Conservation (phyloP, 176 grass and related monocot genomes). For the Alopecurus myosuroides region DNA sequence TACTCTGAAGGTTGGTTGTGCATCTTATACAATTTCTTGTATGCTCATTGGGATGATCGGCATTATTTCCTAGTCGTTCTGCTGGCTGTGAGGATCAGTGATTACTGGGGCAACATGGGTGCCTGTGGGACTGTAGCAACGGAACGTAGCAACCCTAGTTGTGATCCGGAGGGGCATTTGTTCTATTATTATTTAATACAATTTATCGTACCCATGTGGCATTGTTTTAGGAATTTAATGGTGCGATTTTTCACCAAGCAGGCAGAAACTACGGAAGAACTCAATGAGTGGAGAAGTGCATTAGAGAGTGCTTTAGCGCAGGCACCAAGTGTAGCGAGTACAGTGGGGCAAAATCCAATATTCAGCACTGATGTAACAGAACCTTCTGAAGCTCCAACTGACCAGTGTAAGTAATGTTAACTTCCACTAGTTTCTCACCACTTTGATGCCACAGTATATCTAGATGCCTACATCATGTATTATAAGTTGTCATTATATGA, state of each 20-base stretch:
- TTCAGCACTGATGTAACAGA: constrained; percentile 57
- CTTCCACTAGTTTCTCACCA: constrained; percentile 3
- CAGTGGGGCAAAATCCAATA: constrained; percentile 78
- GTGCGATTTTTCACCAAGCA: constrained; percentile 31
- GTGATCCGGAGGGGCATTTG: neutral
- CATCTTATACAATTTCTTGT: constrained; percentile 14
- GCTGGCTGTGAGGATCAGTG: neutral
- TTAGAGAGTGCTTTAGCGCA: constrained; percentile 84
- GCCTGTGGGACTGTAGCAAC: neutral
- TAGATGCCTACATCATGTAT: neutral
- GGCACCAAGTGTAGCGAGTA: constrained; percentile 57
- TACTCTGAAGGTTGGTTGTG: constrained; percentile 72
- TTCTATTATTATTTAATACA: constrained; percentile 3
- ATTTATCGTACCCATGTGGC: neutral
- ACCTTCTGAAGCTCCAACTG: constrained; percentile 51
- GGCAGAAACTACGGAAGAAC: constrained; percentile 88
- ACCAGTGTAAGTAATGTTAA: constrained; percentile 52
- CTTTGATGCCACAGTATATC: constrained; percentile 6
- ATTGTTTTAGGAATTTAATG: constrained; percentile 20
- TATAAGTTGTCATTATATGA: constrained; percentile 12
- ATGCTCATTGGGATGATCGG: neutral
- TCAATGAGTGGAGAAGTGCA: constrained; percentile 92
- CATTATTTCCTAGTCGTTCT: neutral
- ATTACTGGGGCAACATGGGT: constrained; percentile 2
- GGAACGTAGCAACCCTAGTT: neutral